phyloP scores from a whole-genome alignment of 2,329 filamentous ascomycete species.

The Exophiala lecanii-corni region DNA sequence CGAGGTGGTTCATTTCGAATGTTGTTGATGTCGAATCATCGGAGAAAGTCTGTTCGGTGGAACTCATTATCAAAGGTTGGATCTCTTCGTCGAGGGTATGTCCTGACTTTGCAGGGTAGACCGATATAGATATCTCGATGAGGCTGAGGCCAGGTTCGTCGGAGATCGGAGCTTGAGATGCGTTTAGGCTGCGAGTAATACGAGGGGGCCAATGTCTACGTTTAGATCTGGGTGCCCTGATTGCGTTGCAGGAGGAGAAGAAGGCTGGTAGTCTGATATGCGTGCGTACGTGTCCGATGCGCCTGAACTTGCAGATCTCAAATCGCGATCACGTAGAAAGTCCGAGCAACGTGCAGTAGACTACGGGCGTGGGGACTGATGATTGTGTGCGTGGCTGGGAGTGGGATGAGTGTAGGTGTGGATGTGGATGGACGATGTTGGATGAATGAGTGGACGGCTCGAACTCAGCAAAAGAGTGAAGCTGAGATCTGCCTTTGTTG shows the following conservation, averaged over 20 bases:
- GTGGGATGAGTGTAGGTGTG: conserved; percentile 2
- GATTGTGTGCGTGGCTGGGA: conserved; percentile 8
- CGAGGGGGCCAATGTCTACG: background rate
- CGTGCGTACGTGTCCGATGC: conserved; percentile 5
- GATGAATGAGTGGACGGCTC: conserved; percentile 46
- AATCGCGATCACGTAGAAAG: conserved; percentile 6
- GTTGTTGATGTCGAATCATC: conserved; percentile 33
- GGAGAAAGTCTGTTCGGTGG: background rate
- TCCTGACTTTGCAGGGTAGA: conserved; percentile 3
- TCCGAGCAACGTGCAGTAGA: conserved; percentile 4
- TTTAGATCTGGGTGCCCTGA: conserved; percentile 9
- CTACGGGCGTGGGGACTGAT: background rate
- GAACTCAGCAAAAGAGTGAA: conserved; percentile 59
- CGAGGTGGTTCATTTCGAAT: conserved; percentile 64
- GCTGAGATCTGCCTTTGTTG: conserved; percentile 46
- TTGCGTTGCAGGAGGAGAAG: background rate
- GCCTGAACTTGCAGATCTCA: conserved; percentile 2
- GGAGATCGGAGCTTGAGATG: conserved; percentile 14
- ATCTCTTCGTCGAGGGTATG: conserved; percentile 3
- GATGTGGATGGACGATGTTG: conserved; percentile 3
- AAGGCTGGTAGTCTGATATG: background rate
- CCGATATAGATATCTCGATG: conserved; percentile 17
- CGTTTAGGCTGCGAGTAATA: conserved; percentile 11
- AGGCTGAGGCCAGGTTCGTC: conserved; percentile 18
- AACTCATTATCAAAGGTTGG: conserved; percentile 13